Conservation (phyloP, 768 basidiomycete species). For the Kwoniella dejecticola region DNA sequence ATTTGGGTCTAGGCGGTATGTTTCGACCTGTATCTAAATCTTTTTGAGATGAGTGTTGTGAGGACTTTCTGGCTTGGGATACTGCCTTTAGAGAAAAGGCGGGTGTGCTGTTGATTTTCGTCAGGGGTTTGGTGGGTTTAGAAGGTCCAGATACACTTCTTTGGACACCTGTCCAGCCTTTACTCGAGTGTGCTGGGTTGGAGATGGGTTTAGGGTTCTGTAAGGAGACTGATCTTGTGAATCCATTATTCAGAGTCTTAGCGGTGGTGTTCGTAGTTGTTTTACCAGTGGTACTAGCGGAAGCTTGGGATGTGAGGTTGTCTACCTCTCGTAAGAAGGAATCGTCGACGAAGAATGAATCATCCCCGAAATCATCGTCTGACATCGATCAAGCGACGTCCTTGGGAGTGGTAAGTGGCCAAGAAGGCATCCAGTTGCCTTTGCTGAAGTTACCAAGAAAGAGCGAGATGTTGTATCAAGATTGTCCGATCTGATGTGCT, state of each 20-base stretch:
- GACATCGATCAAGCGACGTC: conserved; percentile 39
- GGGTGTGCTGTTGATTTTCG: background rate
- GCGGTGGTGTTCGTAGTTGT: background rate
- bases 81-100: background rate
- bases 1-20: no score
- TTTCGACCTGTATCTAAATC: no score
- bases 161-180: conserved; percentile 32
- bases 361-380: conserved; percentile 49
- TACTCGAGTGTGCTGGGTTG: background rate
- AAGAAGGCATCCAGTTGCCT: background rate
- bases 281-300: background rate
- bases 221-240: conserved; percentile 14
- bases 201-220: background rate
- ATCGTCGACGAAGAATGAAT: conserved; percentile 44
- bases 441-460: background rate
- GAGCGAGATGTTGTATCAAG: background rate
- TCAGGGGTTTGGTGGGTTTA: background rate
- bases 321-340: conserved; percentile 47
- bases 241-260: background rate
- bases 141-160: conserved; percentile 16
- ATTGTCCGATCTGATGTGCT: background rate
- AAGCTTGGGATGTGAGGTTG: conserved; percentile 33
- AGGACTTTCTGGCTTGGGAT: background rate
- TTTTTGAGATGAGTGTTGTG: no score
- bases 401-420: conserved; percentile 8